Percentiles rank a stretch among this genome's conserved stretches.
phyloP scores from a whole-genome alignment of 176 grass and related monocot genomes.

The Urochloa ruziziensis region DNA sequence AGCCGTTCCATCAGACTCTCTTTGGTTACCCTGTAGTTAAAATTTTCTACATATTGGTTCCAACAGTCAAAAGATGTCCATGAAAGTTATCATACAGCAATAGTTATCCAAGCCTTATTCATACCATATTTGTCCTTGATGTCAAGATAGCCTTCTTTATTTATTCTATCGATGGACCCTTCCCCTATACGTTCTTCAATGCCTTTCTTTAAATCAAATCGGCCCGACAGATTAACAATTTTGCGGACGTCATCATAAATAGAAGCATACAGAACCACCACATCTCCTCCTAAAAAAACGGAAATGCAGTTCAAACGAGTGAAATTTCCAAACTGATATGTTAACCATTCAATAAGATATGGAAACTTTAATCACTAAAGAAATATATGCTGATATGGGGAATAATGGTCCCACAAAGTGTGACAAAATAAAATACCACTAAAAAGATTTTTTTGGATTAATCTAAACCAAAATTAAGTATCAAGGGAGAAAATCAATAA shows the following conservation, averaged over 20 bases:
- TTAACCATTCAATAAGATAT: background rate
- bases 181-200: constrained; percentile 77
- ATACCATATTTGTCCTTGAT: constrained; percentile 58
- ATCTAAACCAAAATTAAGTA: background rate
- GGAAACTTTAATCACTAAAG: background rate
- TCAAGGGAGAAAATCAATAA: background rate
- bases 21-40: constrained; percentile 63
- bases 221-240: constrained; percentile 77
- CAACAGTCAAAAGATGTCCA: background rate
- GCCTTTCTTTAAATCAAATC: constrained; percentile 73
- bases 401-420: background rate
- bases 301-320: background rate
- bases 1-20: constrained; percentile 81
- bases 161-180: constrained; percentile 61
- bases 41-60: constrained; percentile 41
- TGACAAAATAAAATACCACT: background rate
- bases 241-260: constrained; percentile 56
- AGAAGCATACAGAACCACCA: constrained; percentile 88
- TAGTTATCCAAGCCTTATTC: background rate
- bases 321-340: background rate
- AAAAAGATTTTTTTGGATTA: background rate
- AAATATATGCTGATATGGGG: background rate
- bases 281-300: constrained; percentile 64
- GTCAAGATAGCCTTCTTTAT: constrained; percentile 81
- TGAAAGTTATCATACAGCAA: background rate